These are phyloP conservation scores for Lodderomyces parapsilosis DNA, from an alignment of 1,139 yeast species.

Conservation along the genomic window DNA sequence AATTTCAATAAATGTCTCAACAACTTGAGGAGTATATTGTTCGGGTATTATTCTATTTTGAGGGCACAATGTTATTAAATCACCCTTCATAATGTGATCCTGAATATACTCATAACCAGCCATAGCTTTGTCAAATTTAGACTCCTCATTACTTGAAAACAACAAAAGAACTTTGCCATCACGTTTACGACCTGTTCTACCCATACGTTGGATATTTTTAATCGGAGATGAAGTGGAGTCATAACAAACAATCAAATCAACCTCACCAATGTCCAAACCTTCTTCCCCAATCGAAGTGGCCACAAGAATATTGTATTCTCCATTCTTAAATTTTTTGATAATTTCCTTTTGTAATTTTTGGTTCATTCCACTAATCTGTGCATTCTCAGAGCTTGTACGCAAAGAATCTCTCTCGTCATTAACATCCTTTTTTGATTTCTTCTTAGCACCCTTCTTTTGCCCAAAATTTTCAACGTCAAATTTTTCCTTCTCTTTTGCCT, in stretches of 20 bases:
- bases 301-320: slow-evolving; percentile 73
- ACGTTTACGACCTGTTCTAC: slow-evolving; percentile 95
- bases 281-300: slow-evolving; percentile 99
- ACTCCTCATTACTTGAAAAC: slow-evolving; percentile 74
- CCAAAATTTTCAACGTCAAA: slow-evolving; percentile 47
- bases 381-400: slow-evolving; percentile 49
- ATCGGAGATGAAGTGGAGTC: slow-evolving; percentile 95
- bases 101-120: slow-evolving; percentile 82
- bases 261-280: slow-evolving; percentile 97
- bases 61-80: slow-evolving; percentile 38
- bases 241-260: slow-evolving; percentile 86
- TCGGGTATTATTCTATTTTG: slow-evolving; percentile 70
- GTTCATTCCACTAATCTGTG: slow-evolving; percentile 61
- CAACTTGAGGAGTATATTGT: slow-evolving; percentile 52
- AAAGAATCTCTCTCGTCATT: slow-evolving; percentile 16
- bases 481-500: slow-evolving; percentile 57
- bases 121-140: slow-evolving; percentile 82
- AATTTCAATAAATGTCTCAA: slow-evolving; percentile 55
- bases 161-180: slow-evolving; percentile 82
- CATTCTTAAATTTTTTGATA: slow-evolving; percentile 69
- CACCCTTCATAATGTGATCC: slow-evolving; percentile 49
- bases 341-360: slow-evolving; percentile 73
- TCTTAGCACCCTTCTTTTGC: slow-evolving; percentile 23
- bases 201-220: slow-evolving; percentile 93
- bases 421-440: slow-evolving; percentile 22